Base-by-base conservation (phyloP, 1,139 yeast species). In the Magnusiomyces suaveolens region DNA sequence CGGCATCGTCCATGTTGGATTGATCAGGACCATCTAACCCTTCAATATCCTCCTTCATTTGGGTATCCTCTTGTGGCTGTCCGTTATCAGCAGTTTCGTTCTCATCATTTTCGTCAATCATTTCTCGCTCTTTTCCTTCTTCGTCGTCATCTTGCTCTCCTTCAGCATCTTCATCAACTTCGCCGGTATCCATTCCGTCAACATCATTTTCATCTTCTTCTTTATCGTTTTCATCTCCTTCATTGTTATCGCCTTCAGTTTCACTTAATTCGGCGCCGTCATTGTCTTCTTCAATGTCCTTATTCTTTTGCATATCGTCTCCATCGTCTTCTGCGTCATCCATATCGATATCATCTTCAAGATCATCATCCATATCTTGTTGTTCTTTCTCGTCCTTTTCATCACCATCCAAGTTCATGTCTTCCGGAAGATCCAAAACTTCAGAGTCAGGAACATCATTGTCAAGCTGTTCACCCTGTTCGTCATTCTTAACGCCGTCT, bases 371-470 rank as follows among this genome's bases (percentile, higher is more conserved):
- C 3, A 50, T 43, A 29, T 69, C 70, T n/a, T 65, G 66, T 29
- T 68, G 70, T 1, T 70, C 71, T 46, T 71, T 72, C 3, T 69
- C 73, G 33, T 75, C 79, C 16, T 74, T 79, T 1, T 75, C 80
- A n/a, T 81, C 87, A 26, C 78, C 82, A 46, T 87, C 95, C 47
- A 87, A 74, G 60, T 87, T 81, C 75, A 90, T 80, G 60, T 89
- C 95, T 46, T 90, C 97, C 0, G 96, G 95, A 43, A 88, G 73
- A 43, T 88, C 95, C 62, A 88, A 72, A 2, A 87, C 82, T 57
- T 88, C 96, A 18, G 83, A 78, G 66, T 88, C 95, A 8, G 88
- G 92, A 51, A 84, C 88, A 60, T 80, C 73, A 16, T 81, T 80
- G 53, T 86, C 94, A 56, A 85, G 68, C 57, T 83, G 81, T 51